Evolutionary conservation across 2,329 filamentous ascomycete genomes (phyloP).

Genomic region (Talaromyces sp.): DNA sequence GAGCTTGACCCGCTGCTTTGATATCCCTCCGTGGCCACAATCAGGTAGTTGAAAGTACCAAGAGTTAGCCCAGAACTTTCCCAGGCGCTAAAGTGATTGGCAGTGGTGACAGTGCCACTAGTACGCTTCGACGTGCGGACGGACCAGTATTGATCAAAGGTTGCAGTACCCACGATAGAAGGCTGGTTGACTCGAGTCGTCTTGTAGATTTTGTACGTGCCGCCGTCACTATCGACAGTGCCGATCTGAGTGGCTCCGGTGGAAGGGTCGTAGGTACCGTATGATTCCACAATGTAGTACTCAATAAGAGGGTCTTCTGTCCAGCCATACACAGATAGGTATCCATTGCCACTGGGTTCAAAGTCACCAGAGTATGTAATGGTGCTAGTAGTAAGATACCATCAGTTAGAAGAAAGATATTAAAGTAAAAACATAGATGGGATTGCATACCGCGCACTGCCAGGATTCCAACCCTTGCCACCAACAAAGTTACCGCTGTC

Average conservation of each 20-base stretch:
- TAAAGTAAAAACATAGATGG: background rate
- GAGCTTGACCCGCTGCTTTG: slow-evolving; percentile 6
- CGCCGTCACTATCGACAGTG: slow-evolving; percentile 33
- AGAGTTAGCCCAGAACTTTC: slow-evolving; percentile 26
- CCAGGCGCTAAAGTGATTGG: slow-evolving; percentile 37
- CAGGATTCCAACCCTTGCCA: slow-evolving; percentile 57
- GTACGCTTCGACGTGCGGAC: slow-evolving; percentile 33
- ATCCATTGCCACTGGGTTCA: slow-evolving; percentile 22
- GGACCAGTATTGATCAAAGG: slow-evolving; percentile 42
- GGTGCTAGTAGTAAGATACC: background rate
- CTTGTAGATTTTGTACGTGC: slow-evolving; percentile 35
- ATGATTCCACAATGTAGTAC: slow-evolving; percentile 35
- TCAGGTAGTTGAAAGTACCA: slow-evolving; percentile 36
- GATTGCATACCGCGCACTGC: slow-evolving; percentile 43
- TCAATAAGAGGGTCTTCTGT: slow-evolving; percentile 34
- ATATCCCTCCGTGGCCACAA: slow-evolving; percentile 37
- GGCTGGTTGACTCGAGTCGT: slow-evolving; percentile 33
- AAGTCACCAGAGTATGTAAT: slow-evolving; percentile 28
- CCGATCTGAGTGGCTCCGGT: slow-evolving; percentile 25
- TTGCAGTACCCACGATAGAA: slow-evolving; percentile 36
- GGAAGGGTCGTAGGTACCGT: slow-evolving; percentile 26
- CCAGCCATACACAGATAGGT: slow-evolving; percentile 39
- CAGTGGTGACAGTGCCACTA: slow-evolving; percentile 31
- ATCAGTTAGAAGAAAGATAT: background rate
- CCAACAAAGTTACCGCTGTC: slow-evolving; percentile 51